Conservation (phyloP, 768 basidiomycete species). For the Suillus paluster region DNA sequence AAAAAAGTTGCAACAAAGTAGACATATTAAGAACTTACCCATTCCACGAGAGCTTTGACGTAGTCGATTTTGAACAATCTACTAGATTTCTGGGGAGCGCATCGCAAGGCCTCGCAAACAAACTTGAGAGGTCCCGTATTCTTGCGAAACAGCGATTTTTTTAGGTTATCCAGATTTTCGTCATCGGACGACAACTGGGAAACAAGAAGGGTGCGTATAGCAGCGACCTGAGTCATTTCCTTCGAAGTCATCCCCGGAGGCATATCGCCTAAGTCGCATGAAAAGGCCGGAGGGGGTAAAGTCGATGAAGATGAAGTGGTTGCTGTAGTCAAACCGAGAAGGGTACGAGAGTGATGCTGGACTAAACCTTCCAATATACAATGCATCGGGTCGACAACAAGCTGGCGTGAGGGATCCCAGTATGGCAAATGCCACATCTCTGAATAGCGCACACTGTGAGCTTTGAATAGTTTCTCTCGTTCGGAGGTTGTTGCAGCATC, state of each 20-base stretch:
- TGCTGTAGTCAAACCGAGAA: constrained; percentile 12
- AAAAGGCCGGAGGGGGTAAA: constrained; percentile 4
- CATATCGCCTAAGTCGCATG: neutral
- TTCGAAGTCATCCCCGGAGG: neutral
- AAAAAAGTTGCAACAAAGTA: neutral
- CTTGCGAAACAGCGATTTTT: constrained; percentile 11
- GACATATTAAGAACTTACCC: constrained; percentile 10
- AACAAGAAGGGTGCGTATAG: constrained; percentile 12
- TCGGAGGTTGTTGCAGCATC: constrained; percentile 11
- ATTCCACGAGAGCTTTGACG: constrained; percentile 11
- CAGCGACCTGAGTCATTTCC: constrained; percentile 9
- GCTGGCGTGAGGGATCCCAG: constrained; percentile 25
- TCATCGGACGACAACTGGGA: neutral
- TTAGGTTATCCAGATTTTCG: constrained; percentile 4
- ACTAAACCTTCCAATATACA: constrained; percentile 22
- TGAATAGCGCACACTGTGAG: constrained; percentile 24
- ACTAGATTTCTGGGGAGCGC: constrained; percentile 5
- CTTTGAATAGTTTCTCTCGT: constrained; percentile 14
- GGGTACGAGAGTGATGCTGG: constrained; percentile 2
- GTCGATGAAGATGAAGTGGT: neutral
- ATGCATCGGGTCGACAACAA: constrained; percentile 34
- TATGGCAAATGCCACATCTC: constrained; percentile 29
- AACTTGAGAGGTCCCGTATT: constrained; percentile 8
- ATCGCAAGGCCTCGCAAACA: neutral
- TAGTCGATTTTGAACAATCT: constrained; percentile 12